phyloP scores from a whole-genome alignment of 1,139 yeast genomes.

The Debaryomyces sp. region DNA sequence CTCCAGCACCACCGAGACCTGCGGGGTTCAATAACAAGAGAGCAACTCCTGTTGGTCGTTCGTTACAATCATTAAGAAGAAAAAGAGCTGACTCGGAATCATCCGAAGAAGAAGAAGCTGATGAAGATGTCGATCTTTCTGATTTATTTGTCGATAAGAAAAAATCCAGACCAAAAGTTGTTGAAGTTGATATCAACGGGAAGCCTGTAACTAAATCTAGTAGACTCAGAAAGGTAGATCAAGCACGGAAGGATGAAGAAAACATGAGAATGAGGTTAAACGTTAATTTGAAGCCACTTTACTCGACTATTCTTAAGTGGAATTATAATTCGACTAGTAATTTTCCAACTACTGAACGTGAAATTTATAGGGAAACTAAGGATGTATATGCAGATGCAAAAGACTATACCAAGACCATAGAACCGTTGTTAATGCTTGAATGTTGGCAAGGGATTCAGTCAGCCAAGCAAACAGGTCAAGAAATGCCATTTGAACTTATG shows the following conservation, averaged over 20 bases:
- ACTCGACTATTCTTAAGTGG: constrained; percentile 75
- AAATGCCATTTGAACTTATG: constrained; percentile 64
- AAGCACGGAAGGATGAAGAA: constrained; percentile 67
- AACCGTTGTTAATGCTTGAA: constrained; percentile 82
- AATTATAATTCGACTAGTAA: constrained; percentile 60
- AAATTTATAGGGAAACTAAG: constrained; percentile 40
- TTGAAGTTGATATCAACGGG: constrained; percentile 44
- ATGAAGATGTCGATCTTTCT: constrained; percentile 40
- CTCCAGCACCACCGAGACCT: constrained; percentile 77
- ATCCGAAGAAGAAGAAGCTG: constrained; percentile 37
- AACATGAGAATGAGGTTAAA: constrained; percentile 79
- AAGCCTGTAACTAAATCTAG: constrained; percentile 28
- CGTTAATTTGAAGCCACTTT: constrained; percentile 77
- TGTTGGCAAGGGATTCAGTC: constrained; percentile 92
- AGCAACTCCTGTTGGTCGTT: constrained; percentile 36
- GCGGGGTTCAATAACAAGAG: constrained; percentile 71
- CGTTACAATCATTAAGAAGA: constrained; percentile 36
- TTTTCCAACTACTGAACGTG: constrained; percentile 55
- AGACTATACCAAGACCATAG: constrained; percentile 69
- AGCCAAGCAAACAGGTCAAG: constrained; percentile 65
- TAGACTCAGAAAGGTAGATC: constrained; percentile 22
- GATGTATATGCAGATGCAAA: constrained; percentile 55
- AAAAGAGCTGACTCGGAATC: constrained; percentile 34
- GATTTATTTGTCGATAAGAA: constrained; percentile 45
- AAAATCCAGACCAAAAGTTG: constrained; percentile 36